phyloP scores from a whole-genome alignment of 2,329 filamentous ascomycete species.

The Xylogone sp. region DNA sequence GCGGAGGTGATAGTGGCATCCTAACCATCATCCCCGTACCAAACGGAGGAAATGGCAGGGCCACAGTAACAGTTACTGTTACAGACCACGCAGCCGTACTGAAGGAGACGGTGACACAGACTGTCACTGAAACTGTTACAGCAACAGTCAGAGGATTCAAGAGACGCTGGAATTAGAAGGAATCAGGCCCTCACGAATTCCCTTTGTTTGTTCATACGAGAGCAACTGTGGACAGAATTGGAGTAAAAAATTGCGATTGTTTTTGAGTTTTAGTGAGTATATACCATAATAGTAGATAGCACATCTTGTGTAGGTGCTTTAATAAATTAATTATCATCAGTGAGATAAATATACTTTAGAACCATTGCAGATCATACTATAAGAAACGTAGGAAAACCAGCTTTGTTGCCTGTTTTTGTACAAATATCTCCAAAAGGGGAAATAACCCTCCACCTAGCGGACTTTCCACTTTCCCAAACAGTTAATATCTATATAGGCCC shows the following conservation, averaged over 20 bases:
- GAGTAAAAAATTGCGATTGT: neutral
- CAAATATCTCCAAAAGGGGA: too few species aligned
- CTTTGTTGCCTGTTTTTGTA: too few species aligned
- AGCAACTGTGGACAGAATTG: neutral
- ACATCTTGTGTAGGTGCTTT: neutral
- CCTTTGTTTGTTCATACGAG: neutral
- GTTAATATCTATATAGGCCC: too few species aligned
- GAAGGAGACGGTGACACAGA: neutral
- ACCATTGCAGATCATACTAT: neutral
- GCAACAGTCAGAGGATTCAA: neutral
- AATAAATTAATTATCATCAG: neutral
- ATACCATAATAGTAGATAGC: neutral
- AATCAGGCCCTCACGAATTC: neutral
- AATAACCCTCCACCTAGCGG: too few species aligned
- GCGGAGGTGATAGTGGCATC: neutral
- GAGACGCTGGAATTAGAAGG: neutral
- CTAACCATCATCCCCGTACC: conserved; percentile 1
- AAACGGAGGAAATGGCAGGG: neutral
- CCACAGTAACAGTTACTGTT: conserved; percentile 1
- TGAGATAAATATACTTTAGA: neutral
- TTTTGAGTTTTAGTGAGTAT: neutral
- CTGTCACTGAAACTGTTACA: neutral
- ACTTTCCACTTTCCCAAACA: too few species aligned
- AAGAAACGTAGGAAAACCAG: neutral
- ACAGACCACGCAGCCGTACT: neutral